Conservation (phyloP, 2,329 filamentous ascomycete species). For the Aureobasidium sp. region DNA sequence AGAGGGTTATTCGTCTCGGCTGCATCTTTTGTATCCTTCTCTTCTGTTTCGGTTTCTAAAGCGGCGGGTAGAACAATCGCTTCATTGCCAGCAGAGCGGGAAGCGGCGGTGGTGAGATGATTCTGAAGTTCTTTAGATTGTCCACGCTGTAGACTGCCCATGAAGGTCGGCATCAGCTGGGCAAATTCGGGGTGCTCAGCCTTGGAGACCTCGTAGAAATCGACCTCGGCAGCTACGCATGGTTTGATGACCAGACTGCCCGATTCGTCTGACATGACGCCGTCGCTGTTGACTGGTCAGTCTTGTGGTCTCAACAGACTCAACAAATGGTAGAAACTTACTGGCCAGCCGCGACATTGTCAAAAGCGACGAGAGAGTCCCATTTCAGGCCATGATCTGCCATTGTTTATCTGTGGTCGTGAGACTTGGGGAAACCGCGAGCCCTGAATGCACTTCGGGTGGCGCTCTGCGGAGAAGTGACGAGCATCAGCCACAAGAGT, state of each 20-base stretch:
- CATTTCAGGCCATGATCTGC: conserved; percentile 46
- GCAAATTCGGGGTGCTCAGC: conserved; percentile 65
- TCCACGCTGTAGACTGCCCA: conserved; percentile 70
- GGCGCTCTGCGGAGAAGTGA: background rate
- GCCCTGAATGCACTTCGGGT: background rate
- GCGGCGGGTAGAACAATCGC: conserved; percentile 16
- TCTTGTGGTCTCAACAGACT: background rate
- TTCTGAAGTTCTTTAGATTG: conserved; percentile 19
- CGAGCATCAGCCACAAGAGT: background rate
- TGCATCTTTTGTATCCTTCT: conserved; percentile 14
- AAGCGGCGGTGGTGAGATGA: background rate
- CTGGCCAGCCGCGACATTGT: conserved; percentile 77
- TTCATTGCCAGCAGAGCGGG: background rate
- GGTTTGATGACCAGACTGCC: conserved; percentile 91
- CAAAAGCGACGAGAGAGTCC: conserved; percentile 60
- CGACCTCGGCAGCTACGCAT: conserved; percentile 76
- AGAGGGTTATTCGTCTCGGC: conserved; percentile 26
- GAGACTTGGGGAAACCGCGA: background rate
- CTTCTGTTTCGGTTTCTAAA: background rate
- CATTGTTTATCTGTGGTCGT: conserved; percentile 15
- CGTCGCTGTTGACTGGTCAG: conserved; percentile 55
- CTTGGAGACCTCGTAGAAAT: conserved; percentile 74
- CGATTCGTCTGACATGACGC: conserved; percentile 75
- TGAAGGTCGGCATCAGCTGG: conserved; percentile 74
- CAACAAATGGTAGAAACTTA: conserved; percentile 44